phyloP scores from a whole-genome alignment of 305 asterid species.

The Rubia tinctorum region DNA sequence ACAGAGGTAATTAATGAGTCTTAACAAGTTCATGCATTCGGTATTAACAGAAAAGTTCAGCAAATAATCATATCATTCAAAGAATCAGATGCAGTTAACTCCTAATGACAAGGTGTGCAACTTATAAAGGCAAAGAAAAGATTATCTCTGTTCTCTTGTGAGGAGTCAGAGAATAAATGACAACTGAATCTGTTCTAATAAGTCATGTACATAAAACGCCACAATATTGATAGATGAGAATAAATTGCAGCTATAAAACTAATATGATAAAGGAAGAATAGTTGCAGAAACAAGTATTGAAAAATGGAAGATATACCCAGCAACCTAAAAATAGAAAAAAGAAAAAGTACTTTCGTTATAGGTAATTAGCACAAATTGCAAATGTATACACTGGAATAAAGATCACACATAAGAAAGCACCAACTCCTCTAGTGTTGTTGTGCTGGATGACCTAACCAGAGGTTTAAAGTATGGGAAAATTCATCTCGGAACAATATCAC shows the following conservation, averaged over 20 bases:
- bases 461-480: neutral
- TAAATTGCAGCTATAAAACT: neutral
- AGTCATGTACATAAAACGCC: neutral
- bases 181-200: neutral
- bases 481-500: neutral
- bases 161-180: neutral
- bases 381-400: neutral
- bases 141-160: neutral
- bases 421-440: neutral
- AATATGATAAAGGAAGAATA: neutral
- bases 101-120: neutral
- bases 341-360: neutral
- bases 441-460: neutral
- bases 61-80: neutral
- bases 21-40: neutral
- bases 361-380: neutral
- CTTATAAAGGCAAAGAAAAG: neutral
- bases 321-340: neutral
- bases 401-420: neutral
- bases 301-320: neutral
- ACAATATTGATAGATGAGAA: neutral
- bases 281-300: neutral
- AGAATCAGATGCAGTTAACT: neutral
- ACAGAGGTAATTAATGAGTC: neutral
- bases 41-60: neutral